Evolutionary conservation across 2,329 filamentous ascomycete species (phyloP), one percentile per base, ranked within the genome.

Genomic region (Fusarium sp.): DNA sequence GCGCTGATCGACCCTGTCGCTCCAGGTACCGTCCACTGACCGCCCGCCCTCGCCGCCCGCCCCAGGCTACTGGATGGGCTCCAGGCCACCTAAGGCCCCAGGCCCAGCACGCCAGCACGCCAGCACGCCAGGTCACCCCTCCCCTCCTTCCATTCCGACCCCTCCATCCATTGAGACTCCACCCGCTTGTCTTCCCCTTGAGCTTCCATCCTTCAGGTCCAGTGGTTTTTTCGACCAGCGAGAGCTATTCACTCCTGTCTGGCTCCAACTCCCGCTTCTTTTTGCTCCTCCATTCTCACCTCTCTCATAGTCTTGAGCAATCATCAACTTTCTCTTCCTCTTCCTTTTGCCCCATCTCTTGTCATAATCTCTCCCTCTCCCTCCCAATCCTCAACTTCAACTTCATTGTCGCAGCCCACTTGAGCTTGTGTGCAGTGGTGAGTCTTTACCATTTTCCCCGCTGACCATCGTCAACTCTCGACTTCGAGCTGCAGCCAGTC

Each of bases 131-230:
- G 64, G 52, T 64, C 60, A 53, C 69, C 56, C 54, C 64, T 60
- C 58, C 59, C 56, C 34, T 45, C 56, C 63, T 60, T 61, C 64
- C 68, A 68, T 61, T 59, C 60, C 63, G 63, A 70, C 72, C 72
- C 70, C 73, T 70, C 67, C 68, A 68, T 56, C 43, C 43, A 56
- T 49, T 38, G 50, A 52, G 50, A 52, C 69, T 63, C 68, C 71
- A 72, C 72, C 72, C 49, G 55, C 51, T 59, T 64, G 61, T 72
- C 72, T 72, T 75, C 70, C 72, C 72, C 73, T 75, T 75, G 68
- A 76, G 74, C 74, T 76, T 76, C 74, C 74, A 76, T 76, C 74
- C 49, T 50, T 67, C 63, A 63, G 30, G 42, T 60, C 63, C 63
- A 66, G 63, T 66, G 63, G 71, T 72, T 76, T 76, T 76, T 76